A percentile compares a stretch with the other conserved stretches of the same genome.
Evolutionary conservation across 2,329 filamentous ascomycete species (phyloP).

Genomic region (Aspergillus glaucus): DNA sequence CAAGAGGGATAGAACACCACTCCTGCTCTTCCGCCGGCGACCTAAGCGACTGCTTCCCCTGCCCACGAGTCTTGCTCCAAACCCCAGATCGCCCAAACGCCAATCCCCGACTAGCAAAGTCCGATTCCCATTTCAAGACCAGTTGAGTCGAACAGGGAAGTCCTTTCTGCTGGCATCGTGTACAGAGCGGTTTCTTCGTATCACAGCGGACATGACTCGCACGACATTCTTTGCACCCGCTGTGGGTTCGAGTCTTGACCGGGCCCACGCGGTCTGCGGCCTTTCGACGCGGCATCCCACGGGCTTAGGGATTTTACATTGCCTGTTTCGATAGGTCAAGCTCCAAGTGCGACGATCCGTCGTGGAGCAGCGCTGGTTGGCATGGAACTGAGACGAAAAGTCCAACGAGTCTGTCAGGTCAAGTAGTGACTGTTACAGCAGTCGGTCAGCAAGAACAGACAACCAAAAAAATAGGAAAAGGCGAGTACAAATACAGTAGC

Average conservation of each 20-base stretch:
- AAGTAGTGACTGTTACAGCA: not conserved
- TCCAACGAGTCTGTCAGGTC: not conserved
- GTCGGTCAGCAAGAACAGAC: not conserved
- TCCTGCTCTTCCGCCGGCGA: slow-evolving; percentile 16
- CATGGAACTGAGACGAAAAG: not conserved
- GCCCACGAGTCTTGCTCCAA: slow-evolving; percentile 30
- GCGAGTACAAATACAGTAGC: not conserved
- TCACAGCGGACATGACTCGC: slow-evolving; percentile 38
- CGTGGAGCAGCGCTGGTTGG: not conserved
- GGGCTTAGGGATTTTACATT: slow-evolving; percentile 18
- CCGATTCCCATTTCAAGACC: slow-evolving; percentile 34
- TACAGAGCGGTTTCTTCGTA: slow-evolving; percentile 32
- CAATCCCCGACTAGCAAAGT: slow-evolving; percentile 35
- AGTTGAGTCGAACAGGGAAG: slow-evolving; percentile 32
- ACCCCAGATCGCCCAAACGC: slow-evolving; percentile 40
- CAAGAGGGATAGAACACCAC: slow-evolving; percentile 22
- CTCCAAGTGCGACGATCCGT: slow-evolving; percentile 3
- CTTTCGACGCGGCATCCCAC: slow-evolving; percentile 32
- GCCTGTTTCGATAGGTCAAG: slow-evolving; percentile 7
- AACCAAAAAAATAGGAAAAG: not conserved
- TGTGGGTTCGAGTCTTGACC: slow-evolving; percentile 34
- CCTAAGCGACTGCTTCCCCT: slow-evolving; percentile 11
- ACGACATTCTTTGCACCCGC: slow-evolving; percentile 37
- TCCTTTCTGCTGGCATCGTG: slow-evolving; percentile 30
- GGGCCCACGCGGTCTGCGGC: slow-evolving; percentile 29